phyloP scores from a whole-genome alignment of 1,284 basidiomycete genomes.

The Ceratobasidium papillatum region DNA sequence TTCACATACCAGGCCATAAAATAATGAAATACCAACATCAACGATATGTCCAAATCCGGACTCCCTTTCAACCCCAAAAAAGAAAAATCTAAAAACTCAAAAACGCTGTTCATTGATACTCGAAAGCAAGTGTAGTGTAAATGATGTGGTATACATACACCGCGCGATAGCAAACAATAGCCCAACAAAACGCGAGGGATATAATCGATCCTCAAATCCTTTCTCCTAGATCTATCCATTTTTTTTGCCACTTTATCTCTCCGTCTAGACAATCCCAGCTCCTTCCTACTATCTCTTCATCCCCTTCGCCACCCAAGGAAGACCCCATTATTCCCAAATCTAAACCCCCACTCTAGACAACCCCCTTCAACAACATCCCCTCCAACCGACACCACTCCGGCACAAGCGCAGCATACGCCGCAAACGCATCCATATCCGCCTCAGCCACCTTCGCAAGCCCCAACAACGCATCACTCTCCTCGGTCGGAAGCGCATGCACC shows the following conservation, averaged over 20 bases:
- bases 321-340: too few relatives aligned
- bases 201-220: background rate
- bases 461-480: constrained; percentile 73
- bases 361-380: constrained; percentile 71
- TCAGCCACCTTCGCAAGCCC: constrained; percentile 83
- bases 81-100: background rate
- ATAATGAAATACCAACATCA: background rate
- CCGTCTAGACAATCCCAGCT: too few relatives aligned
- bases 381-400: constrained; percentile 81
- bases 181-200: constrained; percentile 2
- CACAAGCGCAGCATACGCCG: constrained; percentile 83
- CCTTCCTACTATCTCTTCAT: too few relatives aligned
- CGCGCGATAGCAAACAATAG: constrained; percentile 1
- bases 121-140: constrained; percentile 13
- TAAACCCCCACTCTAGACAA: constrained; percentile 54
- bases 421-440: constrained; percentile 80
- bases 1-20: too few relatives aligned
- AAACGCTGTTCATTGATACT: constrained; percentile 1
- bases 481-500: constrained; percentile 71
- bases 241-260: background rate
- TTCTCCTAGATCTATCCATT: background rate
- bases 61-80: background rate
- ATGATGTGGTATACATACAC: constrained; percentile 14
- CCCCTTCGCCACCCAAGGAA: too few relatives aligned
- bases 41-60: background rate